Base-by-base conservation (phyloP, 2,329 filamentous ascomycete species). In the Endocalyx cinctus region DNA sequence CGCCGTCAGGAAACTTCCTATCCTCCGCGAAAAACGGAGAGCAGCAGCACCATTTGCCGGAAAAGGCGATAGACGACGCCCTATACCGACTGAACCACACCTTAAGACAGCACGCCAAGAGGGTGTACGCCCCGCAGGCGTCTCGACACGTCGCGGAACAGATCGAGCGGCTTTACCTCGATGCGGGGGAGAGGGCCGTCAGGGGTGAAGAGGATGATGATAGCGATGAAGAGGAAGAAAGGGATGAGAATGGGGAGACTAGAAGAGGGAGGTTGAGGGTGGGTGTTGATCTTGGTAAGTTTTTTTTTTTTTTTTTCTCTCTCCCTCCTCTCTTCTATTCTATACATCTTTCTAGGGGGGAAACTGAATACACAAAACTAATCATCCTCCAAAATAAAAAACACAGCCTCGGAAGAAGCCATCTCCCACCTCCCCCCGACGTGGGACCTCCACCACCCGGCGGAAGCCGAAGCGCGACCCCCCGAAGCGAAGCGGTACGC, bases 141-240 rank as follows among this genome's bases (percentile, higher is more conserved):
- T 77, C 72, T 32, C 72, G 82, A 22, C 79, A 84, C 48, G 72
- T 87, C 13, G 81, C 82, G 2, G 81, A 85, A 62, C 82, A 87
- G 61, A 77, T 87, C 26, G 79, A 84, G 57, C 59, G 61, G 29
- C 60, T 84, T 27, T 87, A 86, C 55, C 70, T 71, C 56, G 60
- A 64, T 26, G 60, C 62, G 2, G 69, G 62, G 5, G 64, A 65
- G 27, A 52, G 55, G 13, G 51, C 51, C 2, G 40, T 45, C 10
- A 39, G 44, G 3, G 46, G 35, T 1, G 58, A 58, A 5, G 60
- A 62, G 11, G 61, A 59, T 5, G 65, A 69, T 25, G 63, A 64
- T 23, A 60, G 54, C 27, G 57, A 59, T 31, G 50, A 48, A 8
- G 59, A 55, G 1, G 52, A 40, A 2, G 55, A 60, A 37, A 62